Percentiles rank a stretch among this genome's conserved stretches.
phyloP scores from a whole-genome alignment of 257 asterid species.

The Forsythia suspensa region DNA sequence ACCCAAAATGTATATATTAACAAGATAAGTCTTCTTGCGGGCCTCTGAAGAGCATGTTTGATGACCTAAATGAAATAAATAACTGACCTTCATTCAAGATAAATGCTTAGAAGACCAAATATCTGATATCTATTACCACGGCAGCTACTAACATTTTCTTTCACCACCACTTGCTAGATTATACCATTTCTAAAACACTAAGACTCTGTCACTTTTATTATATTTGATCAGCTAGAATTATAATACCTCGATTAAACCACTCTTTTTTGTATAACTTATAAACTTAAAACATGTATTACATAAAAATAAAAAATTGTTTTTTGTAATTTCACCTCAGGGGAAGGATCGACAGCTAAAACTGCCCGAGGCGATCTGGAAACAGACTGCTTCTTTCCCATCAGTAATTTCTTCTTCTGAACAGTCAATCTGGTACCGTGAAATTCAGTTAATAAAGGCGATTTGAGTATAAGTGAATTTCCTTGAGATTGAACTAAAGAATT shows the following conservation, averaged over 20 bases:
- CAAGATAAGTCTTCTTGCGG: neutral
- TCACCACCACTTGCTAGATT: neutral
- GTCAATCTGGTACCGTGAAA: slow-evolving; percentile 53
- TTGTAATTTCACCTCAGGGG: slow-evolving; percentile 54
- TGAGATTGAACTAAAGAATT: slow-evolving; percentile 63
- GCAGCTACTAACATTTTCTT: neutral
- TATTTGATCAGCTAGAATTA: neutral
- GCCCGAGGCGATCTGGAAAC: slow-evolving; percentile 51
- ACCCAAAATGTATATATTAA: neutral
- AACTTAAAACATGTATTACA: neutral
- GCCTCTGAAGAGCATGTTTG: neutral
- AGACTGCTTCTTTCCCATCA: slow-evolving; percentile 57
- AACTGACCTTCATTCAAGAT: neutral
- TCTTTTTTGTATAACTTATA: neutral
- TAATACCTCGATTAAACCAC: neutral
- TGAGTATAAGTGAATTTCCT: slow-evolving; percentile 57
- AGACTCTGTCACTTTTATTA: neutral
- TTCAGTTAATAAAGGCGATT: slow-evolving; percentile 60
- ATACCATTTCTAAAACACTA: neutral
- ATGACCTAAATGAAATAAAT: neutral
- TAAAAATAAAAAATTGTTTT: neutral
- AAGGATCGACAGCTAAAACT: slow-evolving; percentile 56
- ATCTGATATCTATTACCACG: neutral
- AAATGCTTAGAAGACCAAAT: neutral
- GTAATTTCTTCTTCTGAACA: slow-evolving; percentile 36